Base-by-base conservation (phyloP, 1,284 basidiomycete species). In the Malassezia caprae region DNA sequence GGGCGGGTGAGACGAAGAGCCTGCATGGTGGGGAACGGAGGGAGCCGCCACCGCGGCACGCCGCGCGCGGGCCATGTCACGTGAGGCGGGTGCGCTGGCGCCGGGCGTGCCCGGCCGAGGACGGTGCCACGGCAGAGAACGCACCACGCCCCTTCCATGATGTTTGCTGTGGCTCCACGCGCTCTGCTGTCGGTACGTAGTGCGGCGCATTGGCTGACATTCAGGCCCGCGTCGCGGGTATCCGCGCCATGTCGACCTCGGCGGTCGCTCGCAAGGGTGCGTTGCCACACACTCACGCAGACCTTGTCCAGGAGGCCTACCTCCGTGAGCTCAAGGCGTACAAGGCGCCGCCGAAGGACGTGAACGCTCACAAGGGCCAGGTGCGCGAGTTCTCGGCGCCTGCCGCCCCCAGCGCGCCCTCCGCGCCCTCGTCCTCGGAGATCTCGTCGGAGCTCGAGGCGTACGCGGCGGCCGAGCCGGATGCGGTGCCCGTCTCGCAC, bases 281-380 rank as follows among this genome's bases (percentile, higher is more conserved):
- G 64, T 39, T 8, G 23, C 19, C 23, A 39, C 11, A 43, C 19
- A 19, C 40, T 58, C 4, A 48, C 40, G 47, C 58, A 93, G 90
- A 94, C 79, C 79, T 93, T 69, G 81, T 96, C 56, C 88, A 93
- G 82, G 89, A 94, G 66, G 76, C 93, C 54, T 96, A 96, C 79
- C 71, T 96, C 67, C 84, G 81, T 73, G 86, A 93, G 79, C 81
- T 96, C 74, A 93, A 88, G 79, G 76, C 82, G 17, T 96, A 91
- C 84, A 93, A 90, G 80, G 76, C 79, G 31, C 76, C 70, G 34
- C 59, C 69, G 28, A 68, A 67, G 65, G 74, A 75, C 41, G 64
- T 69, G 24, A 63, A 72, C 60, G 58, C 72, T 10, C 73, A 72
- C 67, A 64, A 69, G 53, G 76, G 73, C 31, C 68, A 76, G 49